These are phyloP conservation scores for Neurospora africana DNA, from an alignment of 495 filamentous ascomycete species.

Conservation along the genomic window DNA sequence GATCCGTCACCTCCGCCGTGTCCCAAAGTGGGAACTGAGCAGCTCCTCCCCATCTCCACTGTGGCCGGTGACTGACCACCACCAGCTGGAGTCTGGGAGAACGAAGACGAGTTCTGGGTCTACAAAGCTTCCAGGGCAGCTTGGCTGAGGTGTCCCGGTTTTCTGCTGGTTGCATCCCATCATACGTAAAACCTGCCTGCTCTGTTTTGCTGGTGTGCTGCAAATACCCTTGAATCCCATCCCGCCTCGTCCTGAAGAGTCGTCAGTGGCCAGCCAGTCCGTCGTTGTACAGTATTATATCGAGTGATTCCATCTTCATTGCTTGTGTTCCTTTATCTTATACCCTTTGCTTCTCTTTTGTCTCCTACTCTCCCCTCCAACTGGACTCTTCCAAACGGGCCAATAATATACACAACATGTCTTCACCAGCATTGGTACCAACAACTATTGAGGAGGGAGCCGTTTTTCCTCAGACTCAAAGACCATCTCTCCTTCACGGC, in stretches of 20 bases:
- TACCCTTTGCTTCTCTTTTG: neutral
- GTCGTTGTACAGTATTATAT: neutral
- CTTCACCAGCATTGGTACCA: slow-evolving; percentile 9
- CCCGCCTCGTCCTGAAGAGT: neutral
- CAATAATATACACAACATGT: slow-evolving; percentile 5
- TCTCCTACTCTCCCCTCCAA: neutral
- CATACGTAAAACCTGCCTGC: neutral
- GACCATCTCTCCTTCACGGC: slow-evolving; percentile 46
- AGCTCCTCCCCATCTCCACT: neutral
- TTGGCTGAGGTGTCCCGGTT: neutral
- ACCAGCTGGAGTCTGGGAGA: neutral
- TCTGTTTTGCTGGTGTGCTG: neutral
- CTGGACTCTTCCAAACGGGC: neutral
- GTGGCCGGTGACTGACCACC: neutral
- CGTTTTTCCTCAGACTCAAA: slow-evolving; percentile 21
- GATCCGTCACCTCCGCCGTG: neutral
- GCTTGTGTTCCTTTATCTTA: neutral
- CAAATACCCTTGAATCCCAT: neutral
- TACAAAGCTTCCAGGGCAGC: neutral
- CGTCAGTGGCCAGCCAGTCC: neutral
- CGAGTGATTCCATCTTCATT: neutral
- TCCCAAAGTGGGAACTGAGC: neutral
- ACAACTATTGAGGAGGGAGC: slow-evolving; percentile 9
- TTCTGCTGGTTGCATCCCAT: neutral
- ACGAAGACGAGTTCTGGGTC: neutral